A percentile compares a stretch with the other conserved stretches of the same genome.
Evolutionary conservation across 148 eudicot genomes (phyloP).

Genomic region (Linanthus parryae): DNA sequence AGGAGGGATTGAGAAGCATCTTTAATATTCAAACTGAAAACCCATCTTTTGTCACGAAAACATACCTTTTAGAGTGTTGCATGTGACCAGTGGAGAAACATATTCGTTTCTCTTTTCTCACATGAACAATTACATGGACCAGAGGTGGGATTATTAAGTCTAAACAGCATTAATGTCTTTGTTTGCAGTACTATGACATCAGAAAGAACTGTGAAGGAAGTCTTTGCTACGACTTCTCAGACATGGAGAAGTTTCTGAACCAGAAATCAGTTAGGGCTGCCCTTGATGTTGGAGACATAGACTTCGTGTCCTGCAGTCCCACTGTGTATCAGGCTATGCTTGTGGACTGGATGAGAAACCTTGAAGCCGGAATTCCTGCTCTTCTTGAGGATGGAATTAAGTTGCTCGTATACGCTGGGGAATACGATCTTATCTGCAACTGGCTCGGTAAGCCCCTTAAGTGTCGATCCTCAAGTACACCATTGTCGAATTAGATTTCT

Average conservation of each 20-base stretch:
- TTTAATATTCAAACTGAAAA: too few relatives aligned
- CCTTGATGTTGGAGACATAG: constrained; percentile 76
- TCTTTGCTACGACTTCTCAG: constrained; percentile 91
- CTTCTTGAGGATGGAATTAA: constrained; percentile 83
- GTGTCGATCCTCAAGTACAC: background rate
- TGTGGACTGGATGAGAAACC: constrained; percentile 92
- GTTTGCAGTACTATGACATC: constrained; percentile 76
- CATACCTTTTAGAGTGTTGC: too few relatives aligned
- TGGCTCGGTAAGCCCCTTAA: constrained; percentile 76
- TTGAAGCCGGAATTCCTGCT: constrained; percentile 81
- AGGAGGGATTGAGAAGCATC: too few relatives aligned
- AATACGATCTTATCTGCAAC: constrained; percentile 93
- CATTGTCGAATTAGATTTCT: background rate
- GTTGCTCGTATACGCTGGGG: constrained; percentile 89
- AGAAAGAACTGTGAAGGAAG: constrained; percentile 85
- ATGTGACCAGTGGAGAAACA: too few relatives aligned
- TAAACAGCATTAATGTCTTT: constrained; percentile 1
- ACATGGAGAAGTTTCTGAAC: constrained; percentile 60
- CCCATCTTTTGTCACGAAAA: too few relatives aligned
- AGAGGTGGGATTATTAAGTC: too few relatives aligned
- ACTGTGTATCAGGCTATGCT: constrained; percentile 83
- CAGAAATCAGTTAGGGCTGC: constrained; percentile 56
- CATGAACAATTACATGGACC: too few relatives aligned
- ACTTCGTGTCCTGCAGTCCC: constrained; percentile 84
- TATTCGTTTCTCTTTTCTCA: too few relatives aligned